These are phyloP conservation scores for Picea glauca DNA, from an alignment of 75 land plant species.

Conservation along the genomic window DNA sequence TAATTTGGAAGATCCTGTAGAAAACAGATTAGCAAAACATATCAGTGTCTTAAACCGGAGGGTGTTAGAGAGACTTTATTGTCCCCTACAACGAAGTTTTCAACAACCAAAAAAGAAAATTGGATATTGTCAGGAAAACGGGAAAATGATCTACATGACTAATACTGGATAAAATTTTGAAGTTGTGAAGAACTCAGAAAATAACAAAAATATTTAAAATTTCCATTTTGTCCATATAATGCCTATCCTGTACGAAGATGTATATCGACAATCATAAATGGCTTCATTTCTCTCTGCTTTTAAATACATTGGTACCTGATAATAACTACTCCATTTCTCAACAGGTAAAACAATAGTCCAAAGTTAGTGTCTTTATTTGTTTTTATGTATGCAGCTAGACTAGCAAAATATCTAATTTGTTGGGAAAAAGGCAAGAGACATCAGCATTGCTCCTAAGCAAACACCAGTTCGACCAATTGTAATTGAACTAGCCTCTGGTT, in stretches of 20 bases:
- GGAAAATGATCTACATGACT: background rate
- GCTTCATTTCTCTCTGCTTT: background rate
- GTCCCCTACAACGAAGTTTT: background rate
- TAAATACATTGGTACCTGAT: background rate
- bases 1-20: conserved; percentile 96
- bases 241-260: background rate
- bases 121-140: background rate
- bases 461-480: background rate
- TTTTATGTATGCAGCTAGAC: background rate
- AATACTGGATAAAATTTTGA: background rate
- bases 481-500: background rate
- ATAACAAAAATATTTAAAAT: background rate
- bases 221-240: background rate
- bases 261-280: background rate
- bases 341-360: background rate
- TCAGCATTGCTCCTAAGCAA: background rate
- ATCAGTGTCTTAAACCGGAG: background rate
- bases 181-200: background rate
- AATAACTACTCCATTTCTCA: background rate
- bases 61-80: background rate
- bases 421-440: background rate
- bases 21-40: background rate
- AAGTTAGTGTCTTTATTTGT: background rate
- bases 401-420: background rate
- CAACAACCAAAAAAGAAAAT: background rate